Evolutionary conservation across 169 alveolate genomes (phyloP), one percentile per base, ranked within the genome.

Genomic region (Eimeria falciformis): DNA sequence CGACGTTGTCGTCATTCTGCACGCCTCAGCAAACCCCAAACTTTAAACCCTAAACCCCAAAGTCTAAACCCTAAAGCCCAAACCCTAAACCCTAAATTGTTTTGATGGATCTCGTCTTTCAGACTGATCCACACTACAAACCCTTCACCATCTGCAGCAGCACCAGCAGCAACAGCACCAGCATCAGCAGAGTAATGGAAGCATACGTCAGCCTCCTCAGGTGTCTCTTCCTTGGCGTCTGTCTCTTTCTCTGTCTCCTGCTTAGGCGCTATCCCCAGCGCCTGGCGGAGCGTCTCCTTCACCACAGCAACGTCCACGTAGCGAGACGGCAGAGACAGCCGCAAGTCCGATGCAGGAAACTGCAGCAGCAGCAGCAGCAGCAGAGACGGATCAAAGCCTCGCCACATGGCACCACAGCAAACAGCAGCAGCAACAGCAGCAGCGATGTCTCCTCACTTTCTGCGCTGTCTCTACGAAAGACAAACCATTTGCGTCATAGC

Each of bases 281-380:
- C 65, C 1, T 45, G 23, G 12, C 43, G 37, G 66, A 78, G 87
- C 6, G 87, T 56, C 47, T 50, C n/a, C 33, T 78, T 78, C 3
- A 78, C 71, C 45, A 50, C 87, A 1, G 87, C 87, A 0, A 78
- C 87, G 50, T 78, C 87, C 5, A 78, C 87, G 87, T 78, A 78
- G 9, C 87, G 87, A 5, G 87, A 78, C 25, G 71, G 47, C 17
- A 50, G 3, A 50, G 69, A 40, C 68, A 78, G 50, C 27, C 84
- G 84, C 62, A 73, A 62, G 29, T 73, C 84, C 33, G 43, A 7
- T 23, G 27, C 84, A 7, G 37, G 65, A 9, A 73, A 45, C 84
- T 73, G 84, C 29, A 18, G 73, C 73, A 62, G 73, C 73, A 62
- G 73, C 29, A 62, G 73, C 73, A 62, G 73, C 73, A 62, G 73